These are phyloP conservation scores for Sisymbrium altissimum DNA, from an alignment of 345 rosid species.

Conservation along the genomic window DNA sequence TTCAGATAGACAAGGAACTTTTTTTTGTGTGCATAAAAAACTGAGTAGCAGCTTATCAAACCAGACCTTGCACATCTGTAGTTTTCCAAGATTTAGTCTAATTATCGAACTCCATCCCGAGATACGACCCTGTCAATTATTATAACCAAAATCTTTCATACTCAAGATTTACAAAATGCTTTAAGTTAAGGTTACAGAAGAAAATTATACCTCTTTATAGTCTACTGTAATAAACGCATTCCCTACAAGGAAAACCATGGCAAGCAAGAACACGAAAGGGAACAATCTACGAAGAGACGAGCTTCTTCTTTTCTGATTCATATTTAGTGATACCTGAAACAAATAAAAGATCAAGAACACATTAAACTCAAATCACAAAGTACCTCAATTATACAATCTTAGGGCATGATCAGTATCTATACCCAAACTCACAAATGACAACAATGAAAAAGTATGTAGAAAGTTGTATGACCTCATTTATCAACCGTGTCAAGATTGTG, in stretches of 20 bases:
- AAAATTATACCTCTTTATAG: slow-evolving; percentile 40
- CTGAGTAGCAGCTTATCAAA: slow-evolving; percentile 10
- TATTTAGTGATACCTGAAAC: slow-evolving; percentile 32
- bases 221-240: slow-evolving; percentile 44
- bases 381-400: not conserved
- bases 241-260: slow-evolving; percentile 45
- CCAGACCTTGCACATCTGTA: slow-evolving; percentile 50
- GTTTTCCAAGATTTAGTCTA: slow-evolving; percentile 29
- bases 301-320: slow-evolving; percentile 37
- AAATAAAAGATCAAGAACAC: not conserved
- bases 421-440: not conserved
- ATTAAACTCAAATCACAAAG: not conserved
- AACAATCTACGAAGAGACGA: slow-evolving; percentile 37
- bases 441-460: not conserved
- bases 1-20: not conserved
- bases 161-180: not conserved
- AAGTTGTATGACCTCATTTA: not conserved
- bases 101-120: slow-evolving; percentile 34
- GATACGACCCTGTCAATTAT: slow-evolving; percentile 34
- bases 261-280: slow-evolving; percentile 36
- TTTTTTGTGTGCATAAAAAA: not conserved
- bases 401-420: not conserved
- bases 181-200: not conserved
- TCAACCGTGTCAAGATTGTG: not conserved
- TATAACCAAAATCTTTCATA: not conserved